These are phyloP conservation scores for Pichia manshurica DNA, from an alignment of 805 yeast genomes.

Conservation along the genomic window DNA sequence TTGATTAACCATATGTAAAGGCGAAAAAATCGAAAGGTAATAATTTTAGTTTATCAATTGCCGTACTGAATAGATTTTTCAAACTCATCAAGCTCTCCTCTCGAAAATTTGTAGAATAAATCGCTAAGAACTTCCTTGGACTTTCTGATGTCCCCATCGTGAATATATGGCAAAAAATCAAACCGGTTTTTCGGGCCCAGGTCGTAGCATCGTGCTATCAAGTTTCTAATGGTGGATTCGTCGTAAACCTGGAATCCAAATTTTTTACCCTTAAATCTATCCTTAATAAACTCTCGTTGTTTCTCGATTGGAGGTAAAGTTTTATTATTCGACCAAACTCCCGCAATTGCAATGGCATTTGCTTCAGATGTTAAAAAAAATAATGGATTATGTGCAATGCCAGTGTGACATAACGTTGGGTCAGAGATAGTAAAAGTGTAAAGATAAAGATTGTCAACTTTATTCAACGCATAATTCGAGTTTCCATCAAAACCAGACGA, in stretches of 20 bases:
- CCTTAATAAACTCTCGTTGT: constrained; percentile 9
- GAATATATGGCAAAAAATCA: constrained; percentile 6
- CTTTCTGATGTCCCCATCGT: background rate
- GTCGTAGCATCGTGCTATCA: constrained; percentile 12
- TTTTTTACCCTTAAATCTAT: constrained; percentile 13
- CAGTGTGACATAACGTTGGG: constrained; percentile 38
- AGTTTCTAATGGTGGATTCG: constrained; percentile 12
- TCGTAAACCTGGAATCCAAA: constrained; percentile 17
- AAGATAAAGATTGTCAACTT: constrained; percentile 20
- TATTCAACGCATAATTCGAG: constrained; percentile 14
- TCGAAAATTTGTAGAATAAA: constrained; percentile 14
- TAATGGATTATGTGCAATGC: constrained; percentile 37
- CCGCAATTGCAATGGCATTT: constrained; percentile 47
- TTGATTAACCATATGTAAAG: background rate
- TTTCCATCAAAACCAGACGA: constrained; percentile 33
- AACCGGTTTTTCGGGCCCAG: constrained; percentile 14
- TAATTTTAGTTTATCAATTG: no score
- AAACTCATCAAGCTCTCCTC: constrained; percentile 9
- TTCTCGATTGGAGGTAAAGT: constrained; percentile 33
- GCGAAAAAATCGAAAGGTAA: no score
- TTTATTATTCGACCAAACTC: constrained; percentile 44
- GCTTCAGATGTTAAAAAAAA: constrained; percentile 47
- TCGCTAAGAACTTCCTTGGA: constrained; percentile 7
- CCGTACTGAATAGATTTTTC: background rate
- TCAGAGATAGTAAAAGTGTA: constrained; percentile 37